A percentile compares a stretch with the other conserved stretches of the same genome.
phyloP scores from a whole-genome alignment of 257 asterid genomes.

The Solanum megistacrolobum region DNA sequence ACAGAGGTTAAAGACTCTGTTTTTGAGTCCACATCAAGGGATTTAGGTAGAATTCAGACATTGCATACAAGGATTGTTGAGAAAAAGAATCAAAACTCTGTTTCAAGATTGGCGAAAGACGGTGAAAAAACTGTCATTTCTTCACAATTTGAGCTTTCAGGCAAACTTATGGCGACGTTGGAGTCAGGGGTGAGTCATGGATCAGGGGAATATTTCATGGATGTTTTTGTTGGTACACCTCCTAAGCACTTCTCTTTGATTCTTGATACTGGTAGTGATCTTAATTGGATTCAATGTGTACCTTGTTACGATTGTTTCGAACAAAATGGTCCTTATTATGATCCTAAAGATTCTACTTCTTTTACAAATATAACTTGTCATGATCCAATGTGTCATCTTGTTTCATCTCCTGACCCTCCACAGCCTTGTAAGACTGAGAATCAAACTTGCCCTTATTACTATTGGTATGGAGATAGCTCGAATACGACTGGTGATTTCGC shows the following conservation, averaged over 20 bases:
- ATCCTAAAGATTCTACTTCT: slow-evolving; percentile 48
- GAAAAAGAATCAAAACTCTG: slow-evolving; percentile 45
- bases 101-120: slow-evolving; percentile 23
- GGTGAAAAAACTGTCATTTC: slow-evolving; percentile 7
- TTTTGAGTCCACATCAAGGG: slow-evolving; percentile 52
- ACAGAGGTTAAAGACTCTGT: slow-evolving; percentile 23
- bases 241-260: slow-evolving; percentile 74
- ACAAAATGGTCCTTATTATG: slow-evolving; percentile 64
- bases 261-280: slow-evolving; percentile 91
- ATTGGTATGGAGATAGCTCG: slow-evolving; percentile 94
- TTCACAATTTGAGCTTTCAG: slow-evolving; percentile 22
- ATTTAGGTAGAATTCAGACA: slow-evolving; percentile 57
- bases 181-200: slow-evolving; percentile 61
- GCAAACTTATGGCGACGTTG: slow-evolving; percentile 63
- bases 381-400: slow-evolving; percentile 65
- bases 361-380: slow-evolving; percentile 47
- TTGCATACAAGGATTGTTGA: slow-evolving; percentile 49
- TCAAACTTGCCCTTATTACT: slow-evolving; percentile 71
- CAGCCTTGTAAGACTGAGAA: slow-evolving; percentile 31
- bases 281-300: slow-evolving; percentile 85
- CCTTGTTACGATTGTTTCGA: slow-evolving; percentile 90
- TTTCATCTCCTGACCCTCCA: slow-evolving; percentile 71
- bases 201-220: slow-evolving; percentile 77
- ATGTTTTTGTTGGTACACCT: slow-evolving; percentile 84
- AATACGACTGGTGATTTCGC: slow-evolving; percentile 89